Conservation (phyloP, 257 asterid species). For the Apocynum venetum region DNA sequence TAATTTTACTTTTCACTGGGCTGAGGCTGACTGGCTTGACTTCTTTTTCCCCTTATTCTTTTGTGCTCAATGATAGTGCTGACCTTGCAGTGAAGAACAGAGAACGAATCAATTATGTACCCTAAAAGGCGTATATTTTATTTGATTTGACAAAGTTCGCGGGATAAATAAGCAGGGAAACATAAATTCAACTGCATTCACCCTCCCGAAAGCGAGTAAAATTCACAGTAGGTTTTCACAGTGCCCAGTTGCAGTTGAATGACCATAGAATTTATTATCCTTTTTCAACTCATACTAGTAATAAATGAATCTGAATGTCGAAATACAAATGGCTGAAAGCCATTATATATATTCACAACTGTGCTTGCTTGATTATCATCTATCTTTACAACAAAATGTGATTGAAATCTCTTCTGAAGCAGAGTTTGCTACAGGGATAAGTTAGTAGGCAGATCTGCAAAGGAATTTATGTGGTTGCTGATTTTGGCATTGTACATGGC, state of each 20-base stretch:
- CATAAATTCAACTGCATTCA: too few relatives aligned
- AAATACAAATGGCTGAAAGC: neutral
- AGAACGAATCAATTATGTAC: too few relatives aligned
- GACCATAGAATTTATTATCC: neutral
- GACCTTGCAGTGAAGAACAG: too few relatives aligned
- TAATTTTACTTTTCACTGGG: too few relatives aligned
- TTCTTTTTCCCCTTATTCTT: too few relatives aligned
- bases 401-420: slow-evolving; percentile 9
- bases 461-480: slow-evolving; percentile 55
- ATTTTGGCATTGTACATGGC: slow-evolving; percentile 59
- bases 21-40: too few relatives aligned
- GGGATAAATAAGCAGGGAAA: neutral
- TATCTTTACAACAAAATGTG: slow-evolving; percentile 3
- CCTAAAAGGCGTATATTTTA: too few relatives aligned
- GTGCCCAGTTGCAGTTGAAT: too few relatives aligned
- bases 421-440: slow-evolving; percentile 5
- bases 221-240: too few relatives aligned
- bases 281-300: neutral
- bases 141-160: neutral
- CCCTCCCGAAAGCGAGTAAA: too few relatives aligned
- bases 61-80: too few relatives aligned
- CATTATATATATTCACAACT: slow-evolving; percentile 7
- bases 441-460: slow-evolving; percentile 22
- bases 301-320: slow-evolving; percentile 2
- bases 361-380: neutral